These are phyloP conservation scores for Forsythia viridissima DNA, from an alignment of 257 asterid species.

Conservation along the genomic window DNA sequence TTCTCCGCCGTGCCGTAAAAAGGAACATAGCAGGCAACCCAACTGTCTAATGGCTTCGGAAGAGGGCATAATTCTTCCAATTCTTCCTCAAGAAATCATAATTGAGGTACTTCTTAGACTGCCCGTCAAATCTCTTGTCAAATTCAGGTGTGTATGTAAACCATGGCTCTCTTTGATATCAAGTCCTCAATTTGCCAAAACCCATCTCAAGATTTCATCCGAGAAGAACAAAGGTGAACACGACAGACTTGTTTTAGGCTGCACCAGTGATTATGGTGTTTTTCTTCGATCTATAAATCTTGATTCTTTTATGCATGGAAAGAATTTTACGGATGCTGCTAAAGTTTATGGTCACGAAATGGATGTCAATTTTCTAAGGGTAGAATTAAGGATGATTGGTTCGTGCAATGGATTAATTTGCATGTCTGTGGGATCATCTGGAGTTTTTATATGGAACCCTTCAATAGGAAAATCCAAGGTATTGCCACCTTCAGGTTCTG, in stretches of 20 bases:
- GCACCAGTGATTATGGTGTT: background rate
- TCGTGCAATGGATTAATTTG: conserved; percentile 37
- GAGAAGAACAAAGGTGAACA: background rate
- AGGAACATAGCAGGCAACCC: too few relatives aligned
- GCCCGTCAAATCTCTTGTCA: conserved; percentile 17
- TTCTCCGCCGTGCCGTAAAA: too few relatives aligned
- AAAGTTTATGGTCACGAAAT: background rate
- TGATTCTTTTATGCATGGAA: conserved; percentile 3
- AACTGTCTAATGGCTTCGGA: too few relatives aligned
- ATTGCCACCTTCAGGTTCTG: conserved; percentile 15
- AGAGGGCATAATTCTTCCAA: background rate
- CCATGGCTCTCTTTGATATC: conserved; percentile 1
- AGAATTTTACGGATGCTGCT: background rate
- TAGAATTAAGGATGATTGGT: conserved; percentile 18
- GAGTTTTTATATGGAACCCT: conserved; percentile 37
- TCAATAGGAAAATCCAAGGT: conserved; percentile 17
- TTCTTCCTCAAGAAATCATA: conserved; percentile 10
- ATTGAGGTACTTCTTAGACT: conserved; percentile 19
- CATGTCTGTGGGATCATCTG: conserved; percentile 13
- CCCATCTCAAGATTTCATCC: background rate
- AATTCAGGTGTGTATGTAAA: background rate
- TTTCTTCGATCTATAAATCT: conserved; percentile 18
- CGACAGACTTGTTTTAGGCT: background rate
- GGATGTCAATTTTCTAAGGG: background rate
- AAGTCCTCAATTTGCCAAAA: background rate